These are phyloP conservation scores for Aspergillus versicolor DNA, from an alignment of 2,329 filamentous ascomycete species.

Conservation along the genomic window DNA sequence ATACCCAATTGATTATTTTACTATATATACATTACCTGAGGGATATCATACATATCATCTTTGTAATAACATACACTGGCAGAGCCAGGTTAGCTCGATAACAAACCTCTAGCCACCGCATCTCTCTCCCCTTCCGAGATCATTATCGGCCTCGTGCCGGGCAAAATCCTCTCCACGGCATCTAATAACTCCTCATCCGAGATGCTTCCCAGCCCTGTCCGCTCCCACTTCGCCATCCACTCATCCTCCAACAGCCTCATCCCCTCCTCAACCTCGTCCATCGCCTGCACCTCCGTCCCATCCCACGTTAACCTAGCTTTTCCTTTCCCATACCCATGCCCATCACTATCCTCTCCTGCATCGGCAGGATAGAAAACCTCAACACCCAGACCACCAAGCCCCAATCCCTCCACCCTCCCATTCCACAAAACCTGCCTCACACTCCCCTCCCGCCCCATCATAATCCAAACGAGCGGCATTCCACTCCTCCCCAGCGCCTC, in stretches of 20 bases:
- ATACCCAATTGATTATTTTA: conserved; percentile 11
- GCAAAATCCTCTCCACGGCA: conserved; percentile 27
- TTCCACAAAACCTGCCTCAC: conserved; percentile 49
- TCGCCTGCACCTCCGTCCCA: conserved; percentile 32
- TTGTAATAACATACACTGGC: neutral
- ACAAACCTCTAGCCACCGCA: conserved; percentile 17
- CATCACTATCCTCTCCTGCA: conserved; percentile 8
- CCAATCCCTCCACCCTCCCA: conserved; percentile 37
- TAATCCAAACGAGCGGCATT: conserved; percentile 68
- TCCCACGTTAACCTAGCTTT: conserved; percentile 38
- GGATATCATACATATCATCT: neutral
- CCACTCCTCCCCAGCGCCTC: conserved; percentile 67
- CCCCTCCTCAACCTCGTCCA: conserved; percentile 31
- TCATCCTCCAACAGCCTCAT: conserved; percentile 24
- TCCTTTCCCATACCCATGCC: conserved; percentile 15
- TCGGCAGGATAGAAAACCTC: conserved; percentile 33
- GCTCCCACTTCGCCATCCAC: conserved; percentile 32
- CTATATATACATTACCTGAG: neutral
- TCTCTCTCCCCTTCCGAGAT: conserved; percentile 24
- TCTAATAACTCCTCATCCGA: conserved; percentile 27
- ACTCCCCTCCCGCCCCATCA: conserved; percentile 39
- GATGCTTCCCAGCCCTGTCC: conserved; percentile 13
- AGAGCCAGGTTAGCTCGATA: neutral
- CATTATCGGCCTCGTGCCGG: conserved; percentile 24
- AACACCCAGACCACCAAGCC: conserved; percentile 39